Base-by-base conservation (phyloP, 805 yeast genomes). In the Kazachstania africana region DNA sequence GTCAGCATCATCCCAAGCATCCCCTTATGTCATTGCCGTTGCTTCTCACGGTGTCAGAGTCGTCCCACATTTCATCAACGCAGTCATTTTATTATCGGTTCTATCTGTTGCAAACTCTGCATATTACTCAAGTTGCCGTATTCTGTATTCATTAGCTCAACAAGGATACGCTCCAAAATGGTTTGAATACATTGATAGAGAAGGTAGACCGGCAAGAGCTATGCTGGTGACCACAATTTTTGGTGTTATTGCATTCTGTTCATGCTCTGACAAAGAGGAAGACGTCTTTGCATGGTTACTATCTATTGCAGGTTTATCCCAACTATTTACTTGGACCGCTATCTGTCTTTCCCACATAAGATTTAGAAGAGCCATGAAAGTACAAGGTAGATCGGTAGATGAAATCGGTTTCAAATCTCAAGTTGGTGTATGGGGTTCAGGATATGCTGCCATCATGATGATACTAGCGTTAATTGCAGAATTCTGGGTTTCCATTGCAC, bases 101-200 rank as follows among this genome's bases (percentile, higher is more conserved):
- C 55, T 77, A 34, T 78, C 85, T 6, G 87, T 78, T 32, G 85
- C 84, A 43, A 79, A 78, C 61, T 72, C 84, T 16, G 72, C 85
- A 2, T 71, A 78, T 26, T 79, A 67, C 50, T 81, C 78, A n/a
- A 69, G 76, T 38, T 76, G 85, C 30, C 69, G 88, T 64, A 65
- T 83, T 8, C 48, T 79, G 33, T 74, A 72, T 32, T 69, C 82
- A 15, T 59, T 79, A 45, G 77, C 84, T 12, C 75, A 72, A 36
- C 81, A 76, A 55, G 81, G 82, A 8, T 68, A 71, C 45, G 79
- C 75, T 29, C 87, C 87, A 44, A 53, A 55, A 37, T 48, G 36
- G 45, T 47, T 68, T 41, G 69, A 66, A 31, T 70, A 68, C 40
- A 61, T 72, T 34, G 79, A 75, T 53, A 64, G 66, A 43, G 52